Evolutionary conservation across 495 filamentous ascomycete genomes (phyloP).

Genomic region (Neurospora discreta): DNA sequence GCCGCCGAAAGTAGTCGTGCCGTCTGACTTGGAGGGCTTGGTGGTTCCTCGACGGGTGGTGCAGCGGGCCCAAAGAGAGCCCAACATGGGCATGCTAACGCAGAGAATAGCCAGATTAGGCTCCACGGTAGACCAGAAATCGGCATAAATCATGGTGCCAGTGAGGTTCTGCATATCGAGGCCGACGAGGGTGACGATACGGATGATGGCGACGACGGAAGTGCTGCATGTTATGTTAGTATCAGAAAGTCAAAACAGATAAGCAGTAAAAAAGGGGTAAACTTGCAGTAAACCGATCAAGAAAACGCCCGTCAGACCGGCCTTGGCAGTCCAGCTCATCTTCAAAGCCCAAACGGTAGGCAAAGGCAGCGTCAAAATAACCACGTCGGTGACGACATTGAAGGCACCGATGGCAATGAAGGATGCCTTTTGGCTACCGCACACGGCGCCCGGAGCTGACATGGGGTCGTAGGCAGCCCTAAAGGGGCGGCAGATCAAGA

Average conservation of each 20-base stretch:
- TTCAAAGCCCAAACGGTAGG: conserved; percentile 13
- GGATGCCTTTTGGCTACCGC: conserved; percentile 9
- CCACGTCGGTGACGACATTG: conserved; percentile 18
- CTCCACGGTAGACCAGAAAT: conserved; percentile 25
- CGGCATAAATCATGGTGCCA: conserved; percentile 15
- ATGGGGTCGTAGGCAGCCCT: conserved; percentile 5
- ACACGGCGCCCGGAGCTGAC: conserved; percentile 1
- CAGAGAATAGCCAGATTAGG: conserved; percentile 21
- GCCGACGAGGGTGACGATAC: conserved; percentile 13
- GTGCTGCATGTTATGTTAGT: neutral
- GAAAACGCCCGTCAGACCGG: conserved; percentile 18
- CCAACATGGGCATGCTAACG: conserved; percentile 20
- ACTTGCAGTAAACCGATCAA: conserved; percentile 16
- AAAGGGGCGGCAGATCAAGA: conserved; percentile 15
- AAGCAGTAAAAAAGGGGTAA: neutral
- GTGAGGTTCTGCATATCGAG: conserved; percentile 15
- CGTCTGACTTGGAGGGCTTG: conserved; percentile 3
- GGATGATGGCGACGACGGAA: conserved; percentile 16
- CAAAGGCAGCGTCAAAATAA: conserved; percentile 16
- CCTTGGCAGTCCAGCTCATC: conserved; percentile 10
- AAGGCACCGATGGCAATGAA: conserved; percentile 17
- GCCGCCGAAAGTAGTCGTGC: neutral
- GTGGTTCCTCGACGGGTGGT: conserved; percentile 3
- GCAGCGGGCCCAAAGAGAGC: conserved; percentile 9
- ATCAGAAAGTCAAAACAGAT: neutral